Evolutionary conservation across 2,329 filamentous ascomycete genomes (phyloP).

Genomic region (Lomentospora prolificans): DNA sequence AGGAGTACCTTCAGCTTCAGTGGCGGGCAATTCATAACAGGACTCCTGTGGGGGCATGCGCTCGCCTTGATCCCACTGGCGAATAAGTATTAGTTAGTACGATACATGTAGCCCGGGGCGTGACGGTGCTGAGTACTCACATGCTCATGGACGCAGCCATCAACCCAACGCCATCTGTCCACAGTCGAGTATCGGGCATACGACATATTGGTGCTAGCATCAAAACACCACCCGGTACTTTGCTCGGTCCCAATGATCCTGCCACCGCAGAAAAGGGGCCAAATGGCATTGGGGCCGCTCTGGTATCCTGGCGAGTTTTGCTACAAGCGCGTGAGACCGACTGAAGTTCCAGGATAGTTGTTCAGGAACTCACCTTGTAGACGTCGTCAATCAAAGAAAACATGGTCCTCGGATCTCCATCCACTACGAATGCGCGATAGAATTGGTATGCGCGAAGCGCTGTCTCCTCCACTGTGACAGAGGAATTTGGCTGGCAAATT

Average conservation of each 20-base stretch:
- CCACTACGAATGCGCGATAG: constrained; percentile 29
- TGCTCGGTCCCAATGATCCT: constrained; percentile 22
- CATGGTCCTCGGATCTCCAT: constrained; percentile 28
- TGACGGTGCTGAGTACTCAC: constrained; percentile 14
- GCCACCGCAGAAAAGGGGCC: constrained; percentile 27
- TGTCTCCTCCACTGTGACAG: constrained; percentile 25
- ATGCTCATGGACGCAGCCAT: constrained; percentile 29
- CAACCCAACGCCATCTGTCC: constrained; percentile 29
- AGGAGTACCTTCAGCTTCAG: too few relatives aligned
- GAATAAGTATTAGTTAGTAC: neutral
- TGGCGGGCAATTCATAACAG: constrained; percentile 14
- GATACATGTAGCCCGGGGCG: neutral
- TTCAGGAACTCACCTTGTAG: constrained; percentile 20
- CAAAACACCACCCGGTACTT: constrained; percentile 26
- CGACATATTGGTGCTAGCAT: constrained; percentile 29
- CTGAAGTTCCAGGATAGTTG: neutral
- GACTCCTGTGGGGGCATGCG: constrained; percentile 17
- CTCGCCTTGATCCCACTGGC: constrained; percentile 25
- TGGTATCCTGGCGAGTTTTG: constrained; percentile 28
- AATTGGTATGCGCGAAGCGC: constrained; percentile 28
- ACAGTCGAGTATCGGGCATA: constrained; percentile 26
- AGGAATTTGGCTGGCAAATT: constrained; percentile 24
- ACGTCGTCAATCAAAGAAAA: constrained; percentile 28
- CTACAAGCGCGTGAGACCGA: constrained; percentile 13
- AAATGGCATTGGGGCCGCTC: constrained; percentile 25